These are phyloP conservation scores for Chondrostereum purpureum DNA, from an alignment of 1,284 basidiomycete species.

Conservation along the genomic window DNA sequence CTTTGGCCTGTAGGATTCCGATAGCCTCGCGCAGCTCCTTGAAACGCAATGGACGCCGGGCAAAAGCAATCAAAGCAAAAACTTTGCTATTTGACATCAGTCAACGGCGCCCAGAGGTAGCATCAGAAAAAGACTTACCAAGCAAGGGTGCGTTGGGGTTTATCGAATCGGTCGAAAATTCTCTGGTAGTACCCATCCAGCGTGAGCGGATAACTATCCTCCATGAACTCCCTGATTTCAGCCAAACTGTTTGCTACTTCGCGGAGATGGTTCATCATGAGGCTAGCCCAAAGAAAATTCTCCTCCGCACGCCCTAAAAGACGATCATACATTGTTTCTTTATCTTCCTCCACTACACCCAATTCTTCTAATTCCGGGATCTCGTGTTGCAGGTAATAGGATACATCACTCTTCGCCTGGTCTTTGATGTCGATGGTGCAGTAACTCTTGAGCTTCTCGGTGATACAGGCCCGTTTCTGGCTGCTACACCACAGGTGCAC, in stretches of 20 bases:
- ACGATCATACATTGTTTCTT: slow-evolving; percentile 5
- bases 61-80: slow-evolving; percentile 19
- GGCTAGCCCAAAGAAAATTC: slow-evolving; percentile 18
- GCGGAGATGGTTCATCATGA: slow-evolving; percentile 15
- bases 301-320: slow-evolving; percentile 10
- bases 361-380: slow-evolving; percentile 8
- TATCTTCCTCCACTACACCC: slow-evolving; percentile 5
- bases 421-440: slow-evolving; percentile 5
- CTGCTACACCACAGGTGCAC: slow-evolving; percentile 16
- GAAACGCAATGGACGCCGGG: slow-evolving; percentile 18
- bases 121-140: slow-evolving; percentile 9
- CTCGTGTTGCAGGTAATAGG: slow-evolving; percentile 6
- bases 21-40: slow-evolving; percentile 20
- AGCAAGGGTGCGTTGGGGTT: slow-evolving; percentile 10
- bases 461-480: slow-evolving; percentile 9
- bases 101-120: not conserved
- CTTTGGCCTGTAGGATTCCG: slow-evolving; percentile 9
- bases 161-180: slow-evolving; percentile 11
- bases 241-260: slow-evolving; percentile 12
- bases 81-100: too few relatives aligned
- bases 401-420: slow-evolving; percentile 10
- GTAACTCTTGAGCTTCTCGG: slow-evolving; percentile 2
- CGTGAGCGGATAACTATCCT: slow-evolving; percentile 10
- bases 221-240: slow-evolving; percentile 13
- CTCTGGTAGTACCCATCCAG: slow-evolving; percentile 13